Base-by-base conservation (phyloP, 768 basidiomycete genomes). In the Boletus sp. region DNA sequence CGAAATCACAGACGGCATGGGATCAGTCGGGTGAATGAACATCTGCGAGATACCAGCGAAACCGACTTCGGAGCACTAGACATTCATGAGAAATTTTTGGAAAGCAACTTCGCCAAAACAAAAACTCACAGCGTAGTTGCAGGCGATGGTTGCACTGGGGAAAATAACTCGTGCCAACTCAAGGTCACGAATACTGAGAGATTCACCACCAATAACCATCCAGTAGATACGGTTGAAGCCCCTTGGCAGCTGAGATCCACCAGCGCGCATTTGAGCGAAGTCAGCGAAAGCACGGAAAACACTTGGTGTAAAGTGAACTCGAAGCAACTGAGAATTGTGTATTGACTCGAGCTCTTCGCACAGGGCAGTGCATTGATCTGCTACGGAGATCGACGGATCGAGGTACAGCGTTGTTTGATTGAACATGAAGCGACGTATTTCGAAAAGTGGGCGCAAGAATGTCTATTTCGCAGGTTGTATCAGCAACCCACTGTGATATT, bases 191-290 rank as follows among this genome's bases (percentile, higher is more conserved):
- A 58, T 35, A 18, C 62, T 65, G 45, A 69, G 60, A 8, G 65
- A 69, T 61, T 70, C 67, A 3, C 70, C 70, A 12, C 70, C 64
- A n/a, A 70, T 71, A 24, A 71, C 65, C 69, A 71, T 71, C 69
- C 70, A 71, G 53, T 71, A 70, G 20, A 70, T 46, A 28, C 69
- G 66, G 11, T 61, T 61, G 41, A 67, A 71, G 9, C 67, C 67
- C 6, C 51, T 45, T 18, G 67, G 62, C 0, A 66, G 44, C 8
- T 41, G 32, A 15, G 64, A 59, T 28, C 52, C 64, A 20, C 56
- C 54, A 36, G 56, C 54, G 9, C 63, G 65, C 54, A 69, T 59
- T 50, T 61, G 63, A 44, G 59, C 65, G 2, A 67, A 71, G 49
- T 70, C 69, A 9, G 61, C 70, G 44, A 70, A 70, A 33, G 67